Evolutionary conservation across 2,329 filamentous ascomycete genomes (phyloP).

Genomic region (Emmonsiellopsis sp.): DNA sequence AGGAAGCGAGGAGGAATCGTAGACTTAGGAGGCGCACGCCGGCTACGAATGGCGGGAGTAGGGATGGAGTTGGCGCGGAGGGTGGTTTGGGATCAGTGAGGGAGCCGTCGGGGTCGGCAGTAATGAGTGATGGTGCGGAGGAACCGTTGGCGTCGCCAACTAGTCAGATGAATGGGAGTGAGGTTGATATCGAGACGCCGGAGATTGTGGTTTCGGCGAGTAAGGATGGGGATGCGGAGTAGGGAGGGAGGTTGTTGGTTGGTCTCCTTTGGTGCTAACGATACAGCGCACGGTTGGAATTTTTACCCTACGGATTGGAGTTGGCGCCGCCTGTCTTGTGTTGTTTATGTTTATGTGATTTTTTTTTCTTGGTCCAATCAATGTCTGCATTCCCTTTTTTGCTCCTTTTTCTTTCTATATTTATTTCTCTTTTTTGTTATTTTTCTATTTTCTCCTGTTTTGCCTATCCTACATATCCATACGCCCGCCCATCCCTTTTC

Average conservation of each 20-base stretch:
- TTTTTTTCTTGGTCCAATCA: not conserved
- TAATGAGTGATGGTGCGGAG: conserved; percentile 12
- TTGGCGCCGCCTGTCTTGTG: not conserved
- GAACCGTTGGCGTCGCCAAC: conserved; percentile 12
- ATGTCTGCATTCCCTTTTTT: too few relatives aligned
- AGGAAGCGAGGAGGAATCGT: conserved; percentile 63
- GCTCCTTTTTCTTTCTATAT: not conserved
- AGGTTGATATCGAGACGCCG: conserved; percentile 18
- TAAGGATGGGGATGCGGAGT: conserved; percentile 14
- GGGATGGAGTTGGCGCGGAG: conserved; percentile 26
- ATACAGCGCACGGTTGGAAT: too few relatives aligned
- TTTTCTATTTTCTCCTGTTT: not conserved
- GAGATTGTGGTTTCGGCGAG: conserved; percentile 27
- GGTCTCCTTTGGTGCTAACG: not conserved
- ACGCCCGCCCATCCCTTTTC: not conserved
- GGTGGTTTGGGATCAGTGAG: conserved; percentile 19
- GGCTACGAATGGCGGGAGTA: conserved; percentile 30
- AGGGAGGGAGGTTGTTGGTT: not conserved
- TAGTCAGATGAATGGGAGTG: conserved; percentile 14
- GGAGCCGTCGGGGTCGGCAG: conserved; percentile 22
- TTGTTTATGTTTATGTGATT: not conserved
- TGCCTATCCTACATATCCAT: not conserved
- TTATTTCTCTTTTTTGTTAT: not conserved
- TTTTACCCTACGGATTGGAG: not conserved
- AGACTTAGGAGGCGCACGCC: conserved; percentile 55